Percentiles rank a stretch among this genome's conserved stretches.
Conservation (phyloP, 257 asterid genomes). For the Solanum chilense region DNA sequence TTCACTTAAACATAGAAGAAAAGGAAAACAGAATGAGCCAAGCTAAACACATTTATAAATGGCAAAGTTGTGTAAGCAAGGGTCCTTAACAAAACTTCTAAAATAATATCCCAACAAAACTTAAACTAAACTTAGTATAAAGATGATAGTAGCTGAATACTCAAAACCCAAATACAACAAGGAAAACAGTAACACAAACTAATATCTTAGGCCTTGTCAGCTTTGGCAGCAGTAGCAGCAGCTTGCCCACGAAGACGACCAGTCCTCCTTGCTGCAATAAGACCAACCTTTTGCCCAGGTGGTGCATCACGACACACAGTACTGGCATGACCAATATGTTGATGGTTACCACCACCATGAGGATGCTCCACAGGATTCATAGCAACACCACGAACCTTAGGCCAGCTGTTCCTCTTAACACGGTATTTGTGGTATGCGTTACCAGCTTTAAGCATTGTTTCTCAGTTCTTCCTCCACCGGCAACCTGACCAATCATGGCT, state of each 20-base stretch:
- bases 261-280: constrained; percentile 6
- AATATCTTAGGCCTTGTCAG: neutral
- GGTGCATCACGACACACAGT: constrained; percentile 5
- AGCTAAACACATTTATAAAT: neutral
- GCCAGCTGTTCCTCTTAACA: constrained; percentile 53
- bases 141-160: neutral
- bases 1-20: neutral
- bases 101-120: neutral
- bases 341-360: constrained; percentile 4
- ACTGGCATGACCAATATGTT: neutral
- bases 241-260: neutral
- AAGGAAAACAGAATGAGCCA: neutral
- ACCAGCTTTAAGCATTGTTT: constrained; percentile 42
- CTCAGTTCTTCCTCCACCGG: constrained; percentile 47
- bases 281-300: constrained; percentile 6
- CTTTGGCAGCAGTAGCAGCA: neutral
- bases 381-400: constrained; percentile 62
- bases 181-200: neutral
- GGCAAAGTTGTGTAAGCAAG: neutral
- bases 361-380: constrained; percentile 5
- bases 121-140: neutral
- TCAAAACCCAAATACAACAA: neutral
- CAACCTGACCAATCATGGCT: constrained; percentile 46
- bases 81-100: neutral
- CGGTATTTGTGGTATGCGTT: constrained; percentile 20